Evolutionary conservation across 306 rosid species (phyloP).

Genomic region (Aeschynomene evenia): DNA sequence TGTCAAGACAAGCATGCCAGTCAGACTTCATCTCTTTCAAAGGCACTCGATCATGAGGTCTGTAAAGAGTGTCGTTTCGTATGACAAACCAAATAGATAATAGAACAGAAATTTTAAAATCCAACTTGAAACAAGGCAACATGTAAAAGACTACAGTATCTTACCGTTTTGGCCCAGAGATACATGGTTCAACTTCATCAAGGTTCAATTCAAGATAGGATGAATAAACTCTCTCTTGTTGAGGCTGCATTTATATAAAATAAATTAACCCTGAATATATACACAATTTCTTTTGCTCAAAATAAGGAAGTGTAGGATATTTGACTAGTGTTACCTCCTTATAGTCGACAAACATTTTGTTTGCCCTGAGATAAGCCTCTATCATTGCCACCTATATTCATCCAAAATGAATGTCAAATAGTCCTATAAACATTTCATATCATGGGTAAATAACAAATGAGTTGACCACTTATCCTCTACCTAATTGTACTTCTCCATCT

Average conservation of each 20-base stretch:
- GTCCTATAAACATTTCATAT: slow-evolving; percentile 26
- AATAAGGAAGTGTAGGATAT: not conserved
- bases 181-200: slow-evolving; percentile 69
- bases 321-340: slow-evolving; percentile 51
- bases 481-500: too few relatives aligned
- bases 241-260: slow-evolving; percentile 55
- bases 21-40: slow-evolving; percentile 88
- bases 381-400: slow-evolving; percentile 69
- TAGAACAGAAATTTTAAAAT: slow-evolving; percentile 9
- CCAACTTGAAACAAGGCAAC: not conserved
- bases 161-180: slow-evolving; percentile 90
- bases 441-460: slow-evolving; percentile 23
- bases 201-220: slow-evolving; percentile 80
- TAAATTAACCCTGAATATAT: slow-evolving; percentile 24
- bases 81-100: slow-evolving; percentile 10
- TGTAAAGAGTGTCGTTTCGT: slow-evolving; percentile 27
- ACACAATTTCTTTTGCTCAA: not conserved
- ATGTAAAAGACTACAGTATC: not conserved
- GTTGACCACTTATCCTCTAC: too few relatives aligned
- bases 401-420: slow-evolving; percentile 26
- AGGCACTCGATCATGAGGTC: slow-evolving; percentile 95
- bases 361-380: slow-evolving; percentile 89
- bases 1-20: slow-evolving; percentile 95
- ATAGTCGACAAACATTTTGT: slow-evolving; percentile 79
- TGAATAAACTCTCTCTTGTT: slow-evolving; percentile 79